Conservation (phyloP, 306 rosid species). For the Dicorynia guianensis region DNA sequence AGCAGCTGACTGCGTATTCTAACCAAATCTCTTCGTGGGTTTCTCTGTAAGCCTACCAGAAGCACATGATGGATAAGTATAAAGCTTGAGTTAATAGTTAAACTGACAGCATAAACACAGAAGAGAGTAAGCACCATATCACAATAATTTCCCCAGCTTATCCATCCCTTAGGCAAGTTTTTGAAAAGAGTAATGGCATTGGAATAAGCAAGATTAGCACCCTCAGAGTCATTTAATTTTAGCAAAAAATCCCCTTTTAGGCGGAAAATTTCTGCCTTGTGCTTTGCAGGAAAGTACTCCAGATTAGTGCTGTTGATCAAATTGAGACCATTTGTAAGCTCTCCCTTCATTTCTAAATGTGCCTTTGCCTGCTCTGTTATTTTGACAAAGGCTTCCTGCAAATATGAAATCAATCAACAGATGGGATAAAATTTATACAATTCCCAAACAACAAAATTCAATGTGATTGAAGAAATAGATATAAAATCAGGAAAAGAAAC, state of each 20-base stretch:
- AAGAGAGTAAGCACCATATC: constrained; percentile 70
- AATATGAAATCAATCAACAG: constrained; percentile 45
- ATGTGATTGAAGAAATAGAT: constrained; percentile 21
- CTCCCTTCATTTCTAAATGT: constrained; percentile 90
- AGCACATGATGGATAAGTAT: constrained; percentile 37
- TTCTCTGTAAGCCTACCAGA: constrained; percentile 84
- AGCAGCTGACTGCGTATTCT: constrained; percentile 97
- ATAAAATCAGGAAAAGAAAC: constrained; percentile 14
- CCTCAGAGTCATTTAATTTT: constrained; percentile 80
- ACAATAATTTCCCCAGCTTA: constrained; percentile 99
- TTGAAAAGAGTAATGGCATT: constrained; percentile 85
- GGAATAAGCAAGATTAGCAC: constrained; percentile 85
- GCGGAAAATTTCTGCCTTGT: constrained; percentile 93
- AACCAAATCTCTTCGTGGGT: constrained; percentile 91
- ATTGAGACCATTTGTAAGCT: constrained; percentile 79
- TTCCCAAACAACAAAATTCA: constrained; percentile 26
- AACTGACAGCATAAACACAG: constrained; percentile 33
- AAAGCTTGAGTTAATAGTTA: constrained; percentile 35
- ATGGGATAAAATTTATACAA: constrained; percentile 38
- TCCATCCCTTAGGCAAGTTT: constrained; percentile 98
- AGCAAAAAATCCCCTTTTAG: constrained; percentile 88
- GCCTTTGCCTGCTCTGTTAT: constrained; percentile 98
- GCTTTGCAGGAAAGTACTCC: constrained; percentile 93
- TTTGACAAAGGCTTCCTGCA: constrained; percentile 98
- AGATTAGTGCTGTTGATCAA: constrained; percentile 90